Base-by-base conservation (phyloP, 129 eudicot genomes). In the Deinandra increscens region DNA sequence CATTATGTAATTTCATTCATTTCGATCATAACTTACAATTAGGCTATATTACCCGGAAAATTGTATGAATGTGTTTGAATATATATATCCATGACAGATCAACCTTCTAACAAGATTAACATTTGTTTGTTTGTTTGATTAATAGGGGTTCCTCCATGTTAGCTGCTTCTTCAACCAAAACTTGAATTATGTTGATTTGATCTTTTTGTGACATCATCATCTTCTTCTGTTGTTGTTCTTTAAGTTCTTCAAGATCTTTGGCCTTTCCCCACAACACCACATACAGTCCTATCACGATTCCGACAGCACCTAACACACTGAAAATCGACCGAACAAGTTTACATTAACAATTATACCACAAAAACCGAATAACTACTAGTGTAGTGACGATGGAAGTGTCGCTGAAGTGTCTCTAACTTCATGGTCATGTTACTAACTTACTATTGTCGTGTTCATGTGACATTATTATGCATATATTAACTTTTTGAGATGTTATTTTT, bases 191-290 rank as follows among this genome's bases (percentile, higher is more conserved):
- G 48, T 70, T 70, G 19, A 61, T 61, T 58, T 82, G 76, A 31
- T 73, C 59, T 1, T 53, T 76, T 64, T 75, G 64, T 12, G 75
- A 43, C 38, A 59, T 68, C 48, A 39, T 49, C 26, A 19, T 39
- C 34, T 39, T 68, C 69, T 77, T 77, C 64, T 39, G 37, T 42
- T 51, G 66, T 65, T 78, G 79, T 42, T 44, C 70, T 14, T 66
- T 70, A 33, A 51, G 17, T 49, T 73, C 83, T 70, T 76, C 68
- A 17, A 78, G 53, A 54, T 85, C 97, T 75, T 86, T 78, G 14
- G 93, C 86, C 82, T 90, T 86, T 10, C 97, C 94, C 94, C 97
- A 90, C 15, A 90, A 71, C 64, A 90, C 88, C 0, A 70, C 74
- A 67, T 91, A 88, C 29, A 91, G 53, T 72, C 97, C 97, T 14